Evolutionary conservation across 306 rosid genomes (phyloP).

Genomic region (Gastrolobium villosum): DNA sequence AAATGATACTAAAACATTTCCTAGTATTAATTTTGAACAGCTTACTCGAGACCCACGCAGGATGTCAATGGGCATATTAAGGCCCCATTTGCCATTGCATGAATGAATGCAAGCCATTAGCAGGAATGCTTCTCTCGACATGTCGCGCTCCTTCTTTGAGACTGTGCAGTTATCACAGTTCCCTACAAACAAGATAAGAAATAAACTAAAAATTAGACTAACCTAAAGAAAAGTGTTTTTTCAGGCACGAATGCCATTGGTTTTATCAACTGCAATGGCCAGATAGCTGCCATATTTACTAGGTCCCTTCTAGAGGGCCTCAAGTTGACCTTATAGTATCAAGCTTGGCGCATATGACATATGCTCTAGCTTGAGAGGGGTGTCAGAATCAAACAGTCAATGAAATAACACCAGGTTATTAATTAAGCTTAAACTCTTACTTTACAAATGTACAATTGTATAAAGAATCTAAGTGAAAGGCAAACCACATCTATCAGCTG

Average conservation of each 20-base stretch:
- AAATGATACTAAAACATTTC: slow-evolving; percentile 21
- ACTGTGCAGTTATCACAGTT: slow-evolving; percentile 87
- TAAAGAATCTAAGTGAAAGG: slow-evolving; percentile 49
- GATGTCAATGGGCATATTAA: slow-evolving; percentile 86
- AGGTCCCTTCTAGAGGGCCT: background rate
- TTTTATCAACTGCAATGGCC: slow-evolving; percentile 35
- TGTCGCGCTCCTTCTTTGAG: slow-evolving; percentile 72
- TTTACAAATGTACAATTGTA: slow-evolving; percentile 33
- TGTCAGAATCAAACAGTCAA: slow-evolving; percentile 20
- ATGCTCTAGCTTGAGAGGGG: slow-evolving; percentile 32
- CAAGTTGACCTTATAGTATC: slow-evolving; percentile 4
- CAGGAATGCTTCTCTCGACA: slow-evolving; percentile 92
- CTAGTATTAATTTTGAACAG: slow-evolving; percentile 39
- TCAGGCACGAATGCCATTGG: slow-evolving; percentile 1
- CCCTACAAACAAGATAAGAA: slow-evolving; percentile 58
- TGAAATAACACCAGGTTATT: slow-evolving; percentile 26
- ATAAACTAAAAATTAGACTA: slow-evolving; percentile 26
- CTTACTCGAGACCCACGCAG: slow-evolving; percentile 95
- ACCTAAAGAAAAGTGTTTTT: background rate
- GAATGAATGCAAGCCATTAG: slow-evolving; percentile 88
- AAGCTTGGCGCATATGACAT: slow-evolving; percentile 14
- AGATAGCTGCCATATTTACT: slow-evolving; percentile 20
- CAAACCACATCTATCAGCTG: slow-evolving; percentile 81
- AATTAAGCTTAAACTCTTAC: slow-evolving; percentile 20
- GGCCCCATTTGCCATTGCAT: slow-evolving; percentile 76